A percentile compares a stretch with the other conserved stretches of the same genome.
phyloP scores from a whole-genome alignment of 2,329 filamentous ascomycete species.

The Sporothrix euskadiensis region DNA sequence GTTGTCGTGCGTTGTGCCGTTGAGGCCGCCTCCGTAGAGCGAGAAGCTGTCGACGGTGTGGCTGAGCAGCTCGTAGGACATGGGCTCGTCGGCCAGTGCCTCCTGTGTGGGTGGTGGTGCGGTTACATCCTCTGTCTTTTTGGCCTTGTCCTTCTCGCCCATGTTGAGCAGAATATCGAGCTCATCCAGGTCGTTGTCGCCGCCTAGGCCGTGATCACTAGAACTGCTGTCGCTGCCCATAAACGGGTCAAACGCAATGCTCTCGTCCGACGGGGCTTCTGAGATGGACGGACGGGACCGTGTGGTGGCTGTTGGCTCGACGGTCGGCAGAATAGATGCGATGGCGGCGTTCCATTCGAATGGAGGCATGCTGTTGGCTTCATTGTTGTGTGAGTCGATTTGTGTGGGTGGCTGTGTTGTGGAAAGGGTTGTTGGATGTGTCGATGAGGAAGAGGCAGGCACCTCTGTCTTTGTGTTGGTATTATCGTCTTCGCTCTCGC shows the following conservation, averaged over 20 bases:
- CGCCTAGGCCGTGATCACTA: neutral
- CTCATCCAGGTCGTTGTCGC: neutral
- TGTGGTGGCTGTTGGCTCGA: neutral
- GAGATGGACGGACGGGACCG: neutral
- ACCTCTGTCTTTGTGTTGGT: neutral
- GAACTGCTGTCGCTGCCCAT: slow-evolving; percentile 6
- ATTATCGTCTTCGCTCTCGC: slow-evolving; percentile 6
- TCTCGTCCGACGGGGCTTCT: neutral
- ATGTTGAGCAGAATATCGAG: slow-evolving; percentile 5
- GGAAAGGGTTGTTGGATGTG: neutral
- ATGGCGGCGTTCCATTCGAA: slow-evolving; percentile 10
- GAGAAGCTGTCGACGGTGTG: slow-evolving; percentile 16
- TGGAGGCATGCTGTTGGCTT: neutral
- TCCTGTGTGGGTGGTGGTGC: no score
- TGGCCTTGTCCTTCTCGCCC: neutral
- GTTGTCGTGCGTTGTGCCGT: neutral
- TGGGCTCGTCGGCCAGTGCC: neutral
- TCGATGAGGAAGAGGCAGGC: neutral
- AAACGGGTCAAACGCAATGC: neutral
- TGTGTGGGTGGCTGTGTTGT: neutral
- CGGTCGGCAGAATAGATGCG: neutral
- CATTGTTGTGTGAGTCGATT: neutral
- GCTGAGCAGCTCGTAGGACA: slow-evolving; percentile 9
- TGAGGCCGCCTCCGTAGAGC: neutral
- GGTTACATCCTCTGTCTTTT: no score